A percentile compares a stretch with the other conserved stretches of the same genome.
phyloP scores from a whole-genome alignment of 192 early-diverging fungal genomes.

The Podila epigama region DNA sequence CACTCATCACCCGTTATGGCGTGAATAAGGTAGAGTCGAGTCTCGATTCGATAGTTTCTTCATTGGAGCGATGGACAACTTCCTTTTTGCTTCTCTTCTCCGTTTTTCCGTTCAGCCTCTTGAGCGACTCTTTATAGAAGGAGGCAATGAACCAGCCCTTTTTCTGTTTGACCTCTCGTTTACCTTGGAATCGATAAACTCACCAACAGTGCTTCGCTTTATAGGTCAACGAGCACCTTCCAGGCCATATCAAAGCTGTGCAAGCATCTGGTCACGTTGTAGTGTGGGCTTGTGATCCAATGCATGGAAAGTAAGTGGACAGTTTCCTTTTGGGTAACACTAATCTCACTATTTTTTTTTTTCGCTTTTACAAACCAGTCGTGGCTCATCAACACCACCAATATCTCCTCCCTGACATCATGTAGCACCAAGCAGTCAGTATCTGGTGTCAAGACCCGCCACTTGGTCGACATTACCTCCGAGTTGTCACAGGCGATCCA shows the following conservation, averaged over 20 bases:
- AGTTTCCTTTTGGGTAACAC: background rate
- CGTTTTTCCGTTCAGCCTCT: too few relatives aligned
- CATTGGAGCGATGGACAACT: too few relatives aligned
- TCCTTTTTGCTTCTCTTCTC: background rate
- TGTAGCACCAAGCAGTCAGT: constrained; percentile 80
- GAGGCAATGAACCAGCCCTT: too few relatives aligned
- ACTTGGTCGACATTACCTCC: constrained; percentile 86
- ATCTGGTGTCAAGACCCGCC: constrained; percentile 89
- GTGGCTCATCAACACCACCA: too few relatives aligned
- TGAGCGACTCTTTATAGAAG: too few relatives aligned
- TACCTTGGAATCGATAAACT: too few relatives aligned
- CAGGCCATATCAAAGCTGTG: constrained; percentile 92
- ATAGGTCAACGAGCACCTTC: constrained; percentile 76
- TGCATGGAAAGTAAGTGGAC: constrained; percentile 89
- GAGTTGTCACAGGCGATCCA: constrained; percentile 87
- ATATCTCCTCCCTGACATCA: too few relatives aligned
- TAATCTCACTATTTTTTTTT: background rate
- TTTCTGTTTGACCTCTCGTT: too few relatives aligned
- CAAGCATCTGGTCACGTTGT: constrained; percentile 83
- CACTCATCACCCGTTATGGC: constrained; percentile 96
- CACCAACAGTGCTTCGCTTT: background rate
- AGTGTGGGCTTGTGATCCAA: constrained; percentile 97
- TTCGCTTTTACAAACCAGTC: too few relatives aligned
- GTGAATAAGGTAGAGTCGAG: constrained; percentile 71
- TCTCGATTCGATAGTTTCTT: too few relatives aligned